Percentiles rank a stretch among this genome's conserved stretches.
phyloP scores from a whole-genome alignment of 2,329 filamentous ascomycete genomes.

The Fusarium sp. region DNA sequence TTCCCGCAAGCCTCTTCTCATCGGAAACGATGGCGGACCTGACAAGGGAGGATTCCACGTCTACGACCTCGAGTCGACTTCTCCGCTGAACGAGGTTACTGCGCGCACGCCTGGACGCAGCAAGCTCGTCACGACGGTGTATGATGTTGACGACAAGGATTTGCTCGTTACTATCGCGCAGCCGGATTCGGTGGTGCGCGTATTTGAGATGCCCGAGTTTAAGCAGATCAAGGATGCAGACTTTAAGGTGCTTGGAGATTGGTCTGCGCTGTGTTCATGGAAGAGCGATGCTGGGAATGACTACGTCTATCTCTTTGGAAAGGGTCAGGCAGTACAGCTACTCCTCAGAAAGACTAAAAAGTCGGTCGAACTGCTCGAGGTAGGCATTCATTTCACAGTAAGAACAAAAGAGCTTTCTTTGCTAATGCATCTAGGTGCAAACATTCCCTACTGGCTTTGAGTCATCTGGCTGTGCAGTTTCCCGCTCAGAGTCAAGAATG shows the following conservation, averaged over 20 bases:
- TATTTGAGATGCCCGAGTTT: conserved; percentile 49
- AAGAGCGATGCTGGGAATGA: conserved; percentile 53
- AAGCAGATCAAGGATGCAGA: conserved; percentile 46
- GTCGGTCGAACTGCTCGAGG: conserved; percentile 52
- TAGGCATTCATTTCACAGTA: conserved; percentile 2
- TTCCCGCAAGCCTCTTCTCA: conserved; percentile 47
- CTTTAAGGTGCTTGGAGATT: conserved; percentile 55
- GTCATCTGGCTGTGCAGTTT: conserved; percentile 55
- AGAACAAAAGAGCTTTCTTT: background rate
- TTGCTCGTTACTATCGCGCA: conserved; percentile 54
- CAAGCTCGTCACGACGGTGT: conserved; percentile 55
- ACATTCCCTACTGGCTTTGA: conserved; percentile 55
- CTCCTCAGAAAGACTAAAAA: conserved; percentile 47
- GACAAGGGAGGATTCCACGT: conserved; percentile 55
- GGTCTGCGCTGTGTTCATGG: conserved; percentile 60
- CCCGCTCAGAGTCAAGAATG: conserved; percentile 48
- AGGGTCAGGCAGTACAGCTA: conserved; percentile 51
- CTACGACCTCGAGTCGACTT: conserved; percentile 47
- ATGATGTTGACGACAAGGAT: conserved; percentile 51
- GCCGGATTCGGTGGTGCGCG: conserved; percentile 54
- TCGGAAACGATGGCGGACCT: conserved; percentile 59
- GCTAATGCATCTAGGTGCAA: conserved; percentile 49
- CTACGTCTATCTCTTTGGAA: conserved; percentile 59
- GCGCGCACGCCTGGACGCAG: conserved; percentile 54
- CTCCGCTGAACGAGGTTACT: conserved; percentile 45